Evolutionary conservation across 2,329 filamentous ascomycete genomes (phyloP), one percentile per base, ranked within the genome.

Genomic region (Cladorrhinum sp.): DNA sequence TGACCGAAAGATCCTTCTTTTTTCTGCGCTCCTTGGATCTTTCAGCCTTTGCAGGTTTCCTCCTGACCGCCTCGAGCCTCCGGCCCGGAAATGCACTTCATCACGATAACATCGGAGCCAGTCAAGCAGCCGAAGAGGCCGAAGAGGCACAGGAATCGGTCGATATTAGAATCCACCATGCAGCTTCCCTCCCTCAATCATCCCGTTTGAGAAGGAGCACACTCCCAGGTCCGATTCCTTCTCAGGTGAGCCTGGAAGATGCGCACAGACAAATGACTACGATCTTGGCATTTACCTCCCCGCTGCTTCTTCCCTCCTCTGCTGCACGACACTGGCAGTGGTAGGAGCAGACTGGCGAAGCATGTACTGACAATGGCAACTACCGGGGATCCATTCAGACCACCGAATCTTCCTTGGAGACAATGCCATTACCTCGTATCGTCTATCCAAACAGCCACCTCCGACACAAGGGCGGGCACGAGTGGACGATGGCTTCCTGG

Each of bases 141-240:
- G 41, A 22, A 41, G 41, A 45, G 41, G 41, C 41, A 22, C 41
- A 18, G 41, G 6, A 53, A 32, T 7, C 24, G 23, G 23, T 48
- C 53, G 53, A 55, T 55, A 55, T 45, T 18, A 23, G 10, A 55
- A 55, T 55, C 53, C 53, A 48, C 41, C 38, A 48, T 55, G 53
- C 53, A 55, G 36, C 32, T 55, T 55, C 53, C 53, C 23, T 27
- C 27, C 29, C 13, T 32, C 7, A 55, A 41, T 29, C 52, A 32
- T 53, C 50, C 32, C 18, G 3, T 41, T 55, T 23, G 52, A 55
- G 52, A 55, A 55, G 52, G 52, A 41, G 52, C 22, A 53, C 29
- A 23, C 16, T n/a, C 12, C 36, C 36, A 41, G 36, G 10, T 41
- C 12, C 10, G 16, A n/a, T 41, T 41, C 36, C 16, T 16, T 45